phyloP scores from a whole-genome alignment of 2,329 filamentous ascomycete species.

The Neofusicoccum ribis region DNA sequence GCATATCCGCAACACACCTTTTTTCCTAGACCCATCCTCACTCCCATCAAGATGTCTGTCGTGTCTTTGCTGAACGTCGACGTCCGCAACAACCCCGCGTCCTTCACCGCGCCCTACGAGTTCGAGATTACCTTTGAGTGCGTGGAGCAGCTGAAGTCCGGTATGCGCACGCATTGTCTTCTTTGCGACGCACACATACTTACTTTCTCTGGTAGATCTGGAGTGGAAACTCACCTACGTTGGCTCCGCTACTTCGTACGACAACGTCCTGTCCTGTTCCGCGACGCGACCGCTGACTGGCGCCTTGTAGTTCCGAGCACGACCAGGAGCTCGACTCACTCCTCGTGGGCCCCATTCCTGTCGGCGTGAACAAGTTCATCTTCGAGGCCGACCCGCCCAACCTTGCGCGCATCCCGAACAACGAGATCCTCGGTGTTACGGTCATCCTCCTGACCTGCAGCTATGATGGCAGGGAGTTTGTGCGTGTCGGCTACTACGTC shows the following conservation, averaged over 20 bases:
- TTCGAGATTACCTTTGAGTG: slow-evolving; percentile 99
- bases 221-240: slow-evolving; percentile 99
- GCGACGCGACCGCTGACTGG: slow-evolving; percentile 25
- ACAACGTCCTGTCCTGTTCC: slow-evolving; percentile 25
- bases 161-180: slow-evolving; percentile 45
- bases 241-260: slow-evolving; percentile 94
- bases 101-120: slow-evolving; percentile 88
- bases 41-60: slow-evolving; percentile 73
- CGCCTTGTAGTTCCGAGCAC: slow-evolving; percentile 76
- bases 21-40: background rate
- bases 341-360: slow-evolving; percentile 93
- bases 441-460: slow-evolving; percentile 95
- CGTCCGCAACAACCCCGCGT: slow-evolving; percentile 94
- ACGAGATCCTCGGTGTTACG: slow-evolving; percentile 94
- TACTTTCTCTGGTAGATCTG: slow-evolving; percentile 64
- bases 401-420: slow-evolving; percentile 85
- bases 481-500: slow-evolving; percentile 98
- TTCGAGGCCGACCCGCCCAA: slow-evolving; percentile 95
- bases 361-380: slow-evolving; percentile 97
- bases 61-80: slow-evolving; percentile 94
- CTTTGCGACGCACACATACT: background rate
- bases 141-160: slow-evolving; percentile 89
- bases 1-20: background rate
- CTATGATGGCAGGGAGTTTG: slow-evolving; percentile 95
- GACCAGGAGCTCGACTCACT: slow-evolving; percentile 98